phyloP scores from a whole-genome alignment of 2,329 filamentous ascomycete genomes.

The Colletotrichum nymphaeae region DNA sequence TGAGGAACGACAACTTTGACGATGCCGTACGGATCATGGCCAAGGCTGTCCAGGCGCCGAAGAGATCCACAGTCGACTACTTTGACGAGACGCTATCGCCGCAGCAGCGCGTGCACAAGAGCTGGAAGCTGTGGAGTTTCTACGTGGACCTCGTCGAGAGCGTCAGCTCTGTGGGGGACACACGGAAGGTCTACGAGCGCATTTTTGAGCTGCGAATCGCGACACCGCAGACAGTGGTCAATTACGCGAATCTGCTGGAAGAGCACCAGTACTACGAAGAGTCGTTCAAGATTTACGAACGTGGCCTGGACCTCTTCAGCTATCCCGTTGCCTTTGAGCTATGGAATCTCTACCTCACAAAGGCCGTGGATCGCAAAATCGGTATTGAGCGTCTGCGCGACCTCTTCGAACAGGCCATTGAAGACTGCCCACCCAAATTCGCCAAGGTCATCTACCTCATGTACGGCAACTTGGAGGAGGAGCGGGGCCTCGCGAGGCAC shows the following conservation, averaged over 20 bases:
- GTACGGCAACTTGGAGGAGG: slow-evolving; percentile 98
- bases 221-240: slow-evolving; percentile 97
- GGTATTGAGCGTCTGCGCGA: slow-evolving; percentile 94
- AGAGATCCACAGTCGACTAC: slow-evolving; percentile 98
- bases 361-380: slow-evolving; percentile 96
- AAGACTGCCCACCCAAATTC: slow-evolving; percentile 94
- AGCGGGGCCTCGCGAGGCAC: slow-evolving; percentile 91
- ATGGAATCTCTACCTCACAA: slow-evolving; percentile 98
- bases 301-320: slow-evolving; percentile 96
- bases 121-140: slow-evolving; percentile 99
- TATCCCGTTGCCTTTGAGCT: slow-evolving; percentile 98
- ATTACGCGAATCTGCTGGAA: slow-evolving; percentile 95
- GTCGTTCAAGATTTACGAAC: slow-evolving; percentile 97
- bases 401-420: slow-evolving; percentile 95
- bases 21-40: slow-evolving; percentile 95
- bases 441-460: slow-evolving; percentile 96
- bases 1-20: slow-evolving; percentile 96
- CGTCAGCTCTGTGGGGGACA: slow-evolving; percentile 90
- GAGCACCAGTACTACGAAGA: slow-evolving; percentile 97
- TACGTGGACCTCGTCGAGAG: slow-evolving; percentile 98
- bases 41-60: slow-evolving; percentile 96
- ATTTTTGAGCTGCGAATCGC: slow-evolving; percentile 99
- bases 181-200: slow-evolving; percentile 92
- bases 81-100: slow-evolving; percentile 95
- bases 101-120: slow-evolving; percentile 97